Evolutionary conservation across 1,139 yeast species (phyloP), one percentile per base, ranked within the genome.

Genomic region (Debaryomyces robertsiae): DNA sequence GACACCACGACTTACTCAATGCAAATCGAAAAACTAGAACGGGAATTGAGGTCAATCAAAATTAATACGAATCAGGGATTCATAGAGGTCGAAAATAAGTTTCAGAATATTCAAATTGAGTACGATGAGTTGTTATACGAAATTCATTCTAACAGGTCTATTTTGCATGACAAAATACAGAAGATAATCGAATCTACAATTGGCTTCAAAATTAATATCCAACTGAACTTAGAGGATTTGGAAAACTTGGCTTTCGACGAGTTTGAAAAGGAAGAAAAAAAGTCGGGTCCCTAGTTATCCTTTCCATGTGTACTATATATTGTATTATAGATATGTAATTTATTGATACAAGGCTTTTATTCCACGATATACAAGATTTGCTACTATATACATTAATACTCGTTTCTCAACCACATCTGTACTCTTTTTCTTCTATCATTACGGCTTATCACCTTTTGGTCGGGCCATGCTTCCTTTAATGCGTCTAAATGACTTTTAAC

Each of bases 11-110:
- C 78, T 24, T 75, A 80, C 44, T 75, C 79, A 40, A 75, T 82
- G 16, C 89, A 85, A 55, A 77, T 83, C 38, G 91, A 84, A 54
- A 77, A 76, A 52, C 61, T 81, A 39, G 87, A 82, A 46, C 73
- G 81, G 30, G 88, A 83, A 44, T 64, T 84, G 33, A 75, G 80
- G 41, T 65, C 72, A 14, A 71, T 81, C 60, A 75, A 75, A 43
- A 66, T 73, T 17, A 69, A 73, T 40, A 72, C 79, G 6, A 78
- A 79, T 41, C 80, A 81, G 46, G 82, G 79, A 30, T 61, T 75
- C 39, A 62, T 76, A 18, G 77, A 76, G 50, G 65, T 82, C 29
- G 84, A 84, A 42, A 81, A 79, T 51, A 69, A 74, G 43, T 75
- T 75, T 44, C 79, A 79, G 51, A 73, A 78, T 30, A 71, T 77